Evolutionary conservation across 257 asterid species (phyloP).

Genomic region (Vinca minor): DNA sequence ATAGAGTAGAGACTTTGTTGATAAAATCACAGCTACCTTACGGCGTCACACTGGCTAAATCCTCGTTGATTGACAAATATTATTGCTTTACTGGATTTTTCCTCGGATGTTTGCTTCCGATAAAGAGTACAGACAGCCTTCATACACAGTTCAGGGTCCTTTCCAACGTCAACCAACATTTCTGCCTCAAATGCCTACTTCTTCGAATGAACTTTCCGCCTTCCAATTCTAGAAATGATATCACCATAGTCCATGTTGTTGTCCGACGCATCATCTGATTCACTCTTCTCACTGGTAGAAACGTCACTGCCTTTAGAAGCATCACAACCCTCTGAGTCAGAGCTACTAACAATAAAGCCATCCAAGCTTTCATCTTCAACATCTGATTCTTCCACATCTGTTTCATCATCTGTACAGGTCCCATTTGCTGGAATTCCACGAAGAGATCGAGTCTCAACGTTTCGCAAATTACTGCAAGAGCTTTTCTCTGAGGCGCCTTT

Average conservation of each 20-base stretch:
- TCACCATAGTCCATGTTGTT: constrained; percentile 26
- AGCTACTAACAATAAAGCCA: constrained; percentile 37
- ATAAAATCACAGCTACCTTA: constrained; percentile 21
- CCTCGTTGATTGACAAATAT: constrained; percentile 41
- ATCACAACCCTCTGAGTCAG: constrained; percentile 30
- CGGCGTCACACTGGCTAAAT: constrained; percentile 49
- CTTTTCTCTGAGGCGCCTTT: constrained; percentile 10
- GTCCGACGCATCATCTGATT: constrained; percentile 29
- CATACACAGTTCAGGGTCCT: constrained; percentile 54
- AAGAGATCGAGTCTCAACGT: constrained; percentile 6
- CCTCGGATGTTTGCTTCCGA: constrained; percentile 52
- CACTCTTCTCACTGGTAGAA: constrained; percentile 18
- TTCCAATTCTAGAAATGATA: constrained; percentile 40
- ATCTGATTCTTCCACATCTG: constrained; percentile 30
- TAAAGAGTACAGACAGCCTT: constrained; percentile 62
- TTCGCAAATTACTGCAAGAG: constrained; percentile 9
- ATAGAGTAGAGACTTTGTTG: not conserved
- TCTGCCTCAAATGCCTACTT: constrained; percentile 59
- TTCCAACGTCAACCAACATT: constrained; percentile 58
- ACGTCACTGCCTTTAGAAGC: constrained; percentile 17
- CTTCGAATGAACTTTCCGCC: constrained; percentile 36
- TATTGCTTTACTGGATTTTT: constrained; percentile 35
- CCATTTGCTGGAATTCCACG: too few relatives aligned
- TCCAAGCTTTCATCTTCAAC: constrained; percentile 48
- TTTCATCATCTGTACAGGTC: constrained; percentile 25